Percentiles rank a stretch among this genome's conserved stretches.
Conservation (phyloP, 2,329 filamentous ascomycete genomes). For the Fusarium coffeatum region DNA sequence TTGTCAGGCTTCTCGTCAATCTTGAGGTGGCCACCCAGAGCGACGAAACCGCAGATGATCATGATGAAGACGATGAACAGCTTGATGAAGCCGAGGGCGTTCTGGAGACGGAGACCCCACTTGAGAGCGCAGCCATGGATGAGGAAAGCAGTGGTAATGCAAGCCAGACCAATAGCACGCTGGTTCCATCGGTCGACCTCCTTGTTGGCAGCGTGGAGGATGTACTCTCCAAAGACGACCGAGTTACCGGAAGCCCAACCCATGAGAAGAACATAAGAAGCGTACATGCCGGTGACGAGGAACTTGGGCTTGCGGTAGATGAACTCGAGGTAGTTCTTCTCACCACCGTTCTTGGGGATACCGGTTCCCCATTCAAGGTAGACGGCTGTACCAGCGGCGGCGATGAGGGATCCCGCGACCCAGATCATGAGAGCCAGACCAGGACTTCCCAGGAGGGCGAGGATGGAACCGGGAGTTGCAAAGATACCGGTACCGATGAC, state of each 20-base stretch:
- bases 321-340: slow-evolving; percentile 76
- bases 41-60: slow-evolving; percentile 70
- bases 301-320: slow-evolving; percentile 71
- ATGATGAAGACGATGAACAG: slow-evolving; percentile 74
- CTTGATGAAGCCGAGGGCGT: slow-evolving; percentile 73
- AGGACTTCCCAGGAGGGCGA: slow-evolving; percentile 68
- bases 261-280: slow-evolving; percentile 71
- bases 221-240: slow-evolving; percentile 77
- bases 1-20: slow-evolving; percentile 70
- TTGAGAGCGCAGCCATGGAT: slow-evolving; percentile 73
- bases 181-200: slow-evolving; percentile 75
- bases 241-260: slow-evolving; percentile 75
- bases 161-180: slow-evolving; percentile 73
- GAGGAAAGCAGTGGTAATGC: slow-evolving; percentile 72
- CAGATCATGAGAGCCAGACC: slow-evolving; percentile 72
- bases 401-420: slow-evolving; percentile 71
- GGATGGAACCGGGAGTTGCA: slow-evolving; percentile 69
- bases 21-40: slow-evolving; percentile 70
- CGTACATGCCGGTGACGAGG: slow-evolving; percentile 70
- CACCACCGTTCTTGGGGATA: slow-evolving; percentile 72
- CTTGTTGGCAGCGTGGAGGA: slow-evolving; percentile 72
- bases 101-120: slow-evolving; percentile 75
- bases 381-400: slow-evolving; percentile 70
- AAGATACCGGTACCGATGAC: slow-evolving; percentile 77
- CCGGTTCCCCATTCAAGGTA: slow-evolving; percentile 75